Base-by-base conservation (phyloP, 2,329 filamentous ascomycete genomes). In the Periconia digitata region DNA sequence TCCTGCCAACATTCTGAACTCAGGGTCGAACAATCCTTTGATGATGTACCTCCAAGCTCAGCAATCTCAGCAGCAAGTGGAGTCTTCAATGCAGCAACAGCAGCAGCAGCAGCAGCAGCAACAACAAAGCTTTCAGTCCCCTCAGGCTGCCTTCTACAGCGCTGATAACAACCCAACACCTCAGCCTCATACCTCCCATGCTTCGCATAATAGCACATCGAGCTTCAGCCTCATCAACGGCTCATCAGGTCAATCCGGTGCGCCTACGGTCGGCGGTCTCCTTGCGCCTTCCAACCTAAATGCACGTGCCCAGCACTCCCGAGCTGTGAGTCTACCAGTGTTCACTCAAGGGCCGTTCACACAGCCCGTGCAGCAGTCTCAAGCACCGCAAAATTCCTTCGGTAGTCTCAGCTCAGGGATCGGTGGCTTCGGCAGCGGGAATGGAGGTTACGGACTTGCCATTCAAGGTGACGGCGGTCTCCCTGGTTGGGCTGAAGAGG, bases 31-130 rank as follows among this genome's bases (percentile, higher is more conserved):
- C 77, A 96, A 96, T 71, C 92, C 92, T 0, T 73, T 97, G 70
- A 96, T 92, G 20, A 85, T 96, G 84, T 97, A 96, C 69, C 81
- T 96, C 50, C 92, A 86, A 72, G 90, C 95, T 66, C 69, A 72
- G 48, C 72, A 76, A 47, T 71, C 70, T 45, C 68, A 75, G 39
- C 72, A 76, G 49, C 71, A 74, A 4, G 69, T 66, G 7, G 69
- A 72, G 36, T 70, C 65, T 16, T 71, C 62, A 41, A 50, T 63
- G 35, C 65, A 69, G 38, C 66, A 67, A 10, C 53, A 57, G 18
- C 63, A 67, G 35, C 58, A 58, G 35, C 56, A 58, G 17, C 79
- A 80, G 51, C 80, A 91, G 56, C 75, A 79, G 47, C 68, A 72
- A 43, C 83, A 88, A 45, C 84, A 87, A 54, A 81, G 84, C 35